Base-by-base conservation (phyloP, 805 yeast genomes). In the Komagataella ulmi region DNA sequence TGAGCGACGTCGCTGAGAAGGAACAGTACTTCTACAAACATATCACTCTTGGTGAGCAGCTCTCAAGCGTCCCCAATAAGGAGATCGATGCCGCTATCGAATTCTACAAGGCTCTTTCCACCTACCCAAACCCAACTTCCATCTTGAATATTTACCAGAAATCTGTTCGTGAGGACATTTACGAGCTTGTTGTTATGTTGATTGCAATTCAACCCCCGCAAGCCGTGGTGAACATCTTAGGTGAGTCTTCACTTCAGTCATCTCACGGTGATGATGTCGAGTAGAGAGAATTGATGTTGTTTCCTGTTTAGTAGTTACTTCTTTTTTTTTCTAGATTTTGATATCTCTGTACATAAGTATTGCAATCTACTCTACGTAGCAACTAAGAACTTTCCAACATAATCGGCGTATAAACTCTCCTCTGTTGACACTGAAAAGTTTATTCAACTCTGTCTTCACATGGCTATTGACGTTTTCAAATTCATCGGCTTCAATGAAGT, bases 61-160 rank as follows among this genome's bases (percentile, higher is more conserved):
- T 86, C 59, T 79, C 88, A 56, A 72, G 77, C 56, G 63, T 71
- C 40, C 81, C 85, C 55, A 84, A 82, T 57, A 76, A 78, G 58
- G 88, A 85, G 66, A 69, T 85, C 56, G 88, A 84, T 54, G 83
- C 97, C 47, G 98, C 99, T 44, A 74, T 90, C 58, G 78, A 83
- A 58, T 93, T 89, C 77, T 93, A 93, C 79, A 86, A 88, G 68
- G 98, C 97, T 12, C 75, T 93, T 64, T 79, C 88, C 46, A 90
- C 89, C 50, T 91, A 90, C 68, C 98, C 99, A 55, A 84, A 85
- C 67, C 99, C 99, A 54, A 83, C 95, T 52, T 97, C 88, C 61
- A 80, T 93, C 60, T 76, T 93, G 65, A 85, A 84, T 50, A 82
- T 91, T 61, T 91, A 88, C 71, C 97, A 91, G 73, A 85, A 85